Evolutionary conservation across 73 alveolate genomes (phyloP).

Genomic region (Paramecium sexaurelia): DNA sequence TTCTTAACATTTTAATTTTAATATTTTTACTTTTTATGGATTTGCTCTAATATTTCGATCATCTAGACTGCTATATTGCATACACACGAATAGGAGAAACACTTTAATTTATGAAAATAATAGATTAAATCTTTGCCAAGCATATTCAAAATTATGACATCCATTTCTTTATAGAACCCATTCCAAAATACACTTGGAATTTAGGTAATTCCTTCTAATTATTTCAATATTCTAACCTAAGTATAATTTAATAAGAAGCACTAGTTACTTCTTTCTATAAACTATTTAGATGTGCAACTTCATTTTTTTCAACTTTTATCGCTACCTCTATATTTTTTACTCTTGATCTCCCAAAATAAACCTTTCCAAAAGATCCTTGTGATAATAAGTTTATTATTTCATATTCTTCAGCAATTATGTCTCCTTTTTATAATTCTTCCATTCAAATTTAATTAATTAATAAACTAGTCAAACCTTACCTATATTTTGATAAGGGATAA

Average conservation of each 20-base stretch:
- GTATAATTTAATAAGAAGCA: neutral
- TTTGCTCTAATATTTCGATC: constrained; percentile 27
- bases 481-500: neutral
- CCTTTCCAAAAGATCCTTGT: constrained; percentile 52
- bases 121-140: constrained; percentile 61
- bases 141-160: constrained; percentile 39
- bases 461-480: neutral
- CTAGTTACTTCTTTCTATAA: neutral
- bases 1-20: neutral
- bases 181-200: constrained; percentile 42
- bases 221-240: neutral
- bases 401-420: constrained; percentile 10
- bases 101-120: constrained; percentile 45
- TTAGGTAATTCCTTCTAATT: neutral
- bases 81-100: constrained; percentile 50
- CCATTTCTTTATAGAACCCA: constrained; percentile 48
- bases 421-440: constrained; percentile 1
- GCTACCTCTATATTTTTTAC: neutral
- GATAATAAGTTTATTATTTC: neutral
- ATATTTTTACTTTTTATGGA: constrained; percentile 20
- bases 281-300: constrained; percentile 10
- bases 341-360: neutral
- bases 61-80: constrained; percentile 31
- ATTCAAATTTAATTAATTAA: neutral
- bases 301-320: neutral